Evolutionary conservation across 2,329 filamentous ascomycete species (phyloP), one percentile per base, ranked within the genome.

Genomic region (Cryphonectria naterciae): DNA sequence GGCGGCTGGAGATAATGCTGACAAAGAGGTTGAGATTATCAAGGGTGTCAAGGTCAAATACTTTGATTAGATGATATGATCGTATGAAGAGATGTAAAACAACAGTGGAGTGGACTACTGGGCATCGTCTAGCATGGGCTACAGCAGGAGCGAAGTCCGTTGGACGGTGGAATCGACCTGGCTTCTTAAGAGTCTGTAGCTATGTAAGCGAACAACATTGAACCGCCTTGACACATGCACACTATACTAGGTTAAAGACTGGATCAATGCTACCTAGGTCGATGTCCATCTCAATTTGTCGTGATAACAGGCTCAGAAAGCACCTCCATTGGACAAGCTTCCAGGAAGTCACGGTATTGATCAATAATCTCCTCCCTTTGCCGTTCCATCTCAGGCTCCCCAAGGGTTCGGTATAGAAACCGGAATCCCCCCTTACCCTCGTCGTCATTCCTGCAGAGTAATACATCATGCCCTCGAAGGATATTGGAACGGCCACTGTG

Each of bases 41-140:
- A 73, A 74, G 65, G 73, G 73, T 1, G 69, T 74, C 0, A 73
- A 73, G 65, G 70, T 72, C 1, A 74, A 63, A 35, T 73, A 72
- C 39, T 73, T 70, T 37, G 68, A 73, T 15, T 73, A 52, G 46
- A n/a, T 28, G 11, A 15, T n/a, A 6, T 6, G 1, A 11, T 37
- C 58, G 39, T 25, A 43, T 13, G 8, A 46, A 65, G 11, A 5
- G 4, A 1, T 56, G 25, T 56, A 25, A 32, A 17, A 25, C 13
- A 39, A 11, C 37, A 11, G 37, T 39, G 25, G 25, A 19, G 15
- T 32, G 11, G 15, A 2, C 25, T 11, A 56, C 3, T 56, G 52
- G 1, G 28, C 1, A 56, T 1, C 13, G 13, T 28, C 52, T 1
- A 15, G n/a, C 2, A 56, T 32, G 25, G 10, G 13, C n/a, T 32